Percentiles rank a stretch among this genome's conserved stretches.
These are phyloP conservation scores for Tricholoma bakamatsutake DNA, from an alignment of 768 basidiomycete species.

Conservation along the genomic window DNA sequence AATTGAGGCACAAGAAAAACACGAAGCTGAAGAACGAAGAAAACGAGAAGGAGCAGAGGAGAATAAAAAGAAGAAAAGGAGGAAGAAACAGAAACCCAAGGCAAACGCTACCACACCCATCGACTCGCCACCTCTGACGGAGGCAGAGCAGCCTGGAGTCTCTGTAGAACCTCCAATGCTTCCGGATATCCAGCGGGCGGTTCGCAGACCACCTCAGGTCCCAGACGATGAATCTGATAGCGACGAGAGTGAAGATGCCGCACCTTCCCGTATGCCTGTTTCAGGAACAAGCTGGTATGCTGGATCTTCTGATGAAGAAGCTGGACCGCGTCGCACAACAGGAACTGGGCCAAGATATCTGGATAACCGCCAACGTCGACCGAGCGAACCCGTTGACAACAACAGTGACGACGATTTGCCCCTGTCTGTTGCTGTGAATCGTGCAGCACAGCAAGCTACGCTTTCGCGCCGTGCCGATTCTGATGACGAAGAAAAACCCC, in stretches of 20 bases:
- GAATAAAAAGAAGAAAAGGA: conserved; percentile 40
- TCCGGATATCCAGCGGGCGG: conserved; percentile 36
- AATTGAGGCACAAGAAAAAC: conserved; percentile 66
- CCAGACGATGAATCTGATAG: conserved; percentile 48
- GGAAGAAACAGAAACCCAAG: conserved; percentile 42
- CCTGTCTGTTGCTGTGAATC: conserved; percentile 56
- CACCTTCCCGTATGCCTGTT: conserved; percentile 9
- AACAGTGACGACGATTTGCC: conserved; percentile 82
- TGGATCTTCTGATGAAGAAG: conserved; percentile 65
- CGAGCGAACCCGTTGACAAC: conserved; percentile 24
- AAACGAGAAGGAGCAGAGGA: conserved; percentile 41
- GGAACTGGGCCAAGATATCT: conserved; percentile 53
- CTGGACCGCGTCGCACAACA: conserved; percentile 49
- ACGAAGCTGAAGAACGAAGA: conserved; percentile 47
- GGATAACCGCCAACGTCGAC: conserved; percentile 19
- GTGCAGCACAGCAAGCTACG: conserved; percentile 42
- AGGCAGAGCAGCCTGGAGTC: conserved; percentile 21
- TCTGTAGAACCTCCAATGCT: conserved; percentile 38
- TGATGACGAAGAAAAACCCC: conserved; percentile 63
- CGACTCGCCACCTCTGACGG: conserved; percentile 8
- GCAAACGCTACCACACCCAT: conserved; percentile 9
- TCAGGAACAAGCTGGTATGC: conserved; percentile 35
- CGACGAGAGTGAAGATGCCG: conserved; percentile 39
- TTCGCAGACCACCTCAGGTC: conserved; percentile 30
- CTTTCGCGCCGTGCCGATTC: conserved; percentile 35